Evolutionary conservation across 2,329 filamentous ascomycete genomes (phyloP), one percentile per base, ranked within the genome.

Genomic region (Pseudogymnoascus sp.): DNA sequence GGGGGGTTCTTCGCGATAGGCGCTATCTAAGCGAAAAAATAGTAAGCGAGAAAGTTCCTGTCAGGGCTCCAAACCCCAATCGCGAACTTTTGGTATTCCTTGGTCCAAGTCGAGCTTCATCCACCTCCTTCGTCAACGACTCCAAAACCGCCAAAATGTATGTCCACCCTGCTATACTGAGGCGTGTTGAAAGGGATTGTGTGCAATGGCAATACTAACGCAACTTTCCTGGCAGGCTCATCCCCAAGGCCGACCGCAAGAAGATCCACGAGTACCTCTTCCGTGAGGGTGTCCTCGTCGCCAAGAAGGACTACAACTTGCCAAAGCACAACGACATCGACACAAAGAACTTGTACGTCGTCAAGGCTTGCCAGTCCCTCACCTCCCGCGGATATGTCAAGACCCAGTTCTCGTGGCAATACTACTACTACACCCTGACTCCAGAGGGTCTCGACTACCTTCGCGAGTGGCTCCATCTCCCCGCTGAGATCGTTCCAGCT

Each of bases 341-440:
- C 85, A 96, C 92, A 81, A 96, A 96, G 89, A 99, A 99, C 88
- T 91, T 99, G 76, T 98, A 82, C 81, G 93, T 98, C 80, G 91
- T 99, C 88, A 99, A 99, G 89, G 95, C 95, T 76, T 89, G 88
- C 83, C 95, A 99, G 86, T 99, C 95, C 70, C 88, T 99, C 78
- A 96, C 88, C 84, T 97, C 93, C 74, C 93, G 95, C 79, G 93
- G 93, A 79, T 98, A 91, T 82, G 88, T 99, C 83, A 99, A 99
- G 91, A 99, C 95, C 75, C 95, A 96, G 82, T 99, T 99, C 90
- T 96, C 92, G 72, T 96, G 92, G 92, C 92, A 96, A 84, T 96
- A 93, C 87, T 96, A 98, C 89, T 99, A 99, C 90, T 99, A 99
- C 89, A 97, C 95, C 82, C 89, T 99, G 82, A 97, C 93, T 79